These are phyloP conservation scores for Wakefieldia striispora DNA, from an alignment of 768 basidiomycete genomes.

Conservation along the genomic window DNA sequence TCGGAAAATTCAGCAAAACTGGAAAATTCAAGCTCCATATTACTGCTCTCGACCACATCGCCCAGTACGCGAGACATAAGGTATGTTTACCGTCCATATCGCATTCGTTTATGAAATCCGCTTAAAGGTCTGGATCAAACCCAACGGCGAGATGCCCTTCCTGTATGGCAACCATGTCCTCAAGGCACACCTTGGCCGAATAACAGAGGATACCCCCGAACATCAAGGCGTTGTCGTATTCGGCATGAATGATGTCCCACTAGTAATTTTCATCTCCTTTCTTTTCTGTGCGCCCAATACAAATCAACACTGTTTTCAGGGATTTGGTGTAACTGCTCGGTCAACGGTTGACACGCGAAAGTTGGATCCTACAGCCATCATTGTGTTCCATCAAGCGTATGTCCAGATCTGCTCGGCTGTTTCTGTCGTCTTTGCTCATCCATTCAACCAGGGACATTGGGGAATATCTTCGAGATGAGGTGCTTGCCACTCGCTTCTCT, in stretches of 20 bases:
- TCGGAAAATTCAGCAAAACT: constrained; percentile 96
- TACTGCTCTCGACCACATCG: constrained; percentile 88
- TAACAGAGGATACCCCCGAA: constrained; percentile 98
- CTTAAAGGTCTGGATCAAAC: constrained; percentile 93
- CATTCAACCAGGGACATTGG: constrained; percentile 76
- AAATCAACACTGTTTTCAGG: constrained; percentile 45
- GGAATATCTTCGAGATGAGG: constrained; percentile 97
- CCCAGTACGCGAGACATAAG: constrained; percentile 98
- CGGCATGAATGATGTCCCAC: constrained; percentile 92
- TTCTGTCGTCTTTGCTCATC: constrained; percentile 5
- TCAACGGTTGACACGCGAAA: constrained; percentile 96
- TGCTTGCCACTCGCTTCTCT: constrained; percentile 29
- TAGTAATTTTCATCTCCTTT: constrained; percentile 48
- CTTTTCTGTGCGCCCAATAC: not conserved
- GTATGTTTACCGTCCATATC: constrained; percentile 41
- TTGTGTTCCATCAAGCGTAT: constrained; percentile 98
- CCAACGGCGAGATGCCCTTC: constrained; percentile 99
- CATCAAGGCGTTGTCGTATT: constrained; percentile 98
- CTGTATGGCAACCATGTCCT: constrained; percentile 98
- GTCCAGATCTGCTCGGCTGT: not conserved
- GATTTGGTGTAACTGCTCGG: constrained; percentile 95
- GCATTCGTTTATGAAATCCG: not conserved
- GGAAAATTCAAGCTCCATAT: constrained; percentile 98
- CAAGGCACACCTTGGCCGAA: constrained; percentile 97
- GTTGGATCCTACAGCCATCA: constrained; percentile 93